These are phyloP conservation scores for Phytophthora aleatoria DNA, from an alignment of 352 stramenopile genomes.

Conservation along the genomic window DNA sequence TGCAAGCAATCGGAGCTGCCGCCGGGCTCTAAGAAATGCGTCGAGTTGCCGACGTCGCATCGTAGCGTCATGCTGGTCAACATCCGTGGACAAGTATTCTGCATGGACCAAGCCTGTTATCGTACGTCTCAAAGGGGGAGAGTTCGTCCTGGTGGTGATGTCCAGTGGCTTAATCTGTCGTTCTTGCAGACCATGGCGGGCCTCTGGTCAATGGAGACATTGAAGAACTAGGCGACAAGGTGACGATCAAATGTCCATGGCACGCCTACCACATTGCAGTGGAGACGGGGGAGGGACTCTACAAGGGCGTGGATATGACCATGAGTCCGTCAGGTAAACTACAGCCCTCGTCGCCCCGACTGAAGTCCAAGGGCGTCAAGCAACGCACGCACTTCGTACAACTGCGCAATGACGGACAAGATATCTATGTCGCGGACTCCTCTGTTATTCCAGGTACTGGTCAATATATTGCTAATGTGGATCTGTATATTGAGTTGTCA, in stretches of 20 bases:
- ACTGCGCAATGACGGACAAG: conserved; percentile 59
- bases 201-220: conserved; percentile 83
- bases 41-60: conserved; percentile 61
- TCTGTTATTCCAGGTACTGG: conserved; percentile 56
- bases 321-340: conserved; percentile 55
- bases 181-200: conserved; percentile 70
- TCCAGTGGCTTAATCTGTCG: neutral
- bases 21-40: conserved; percentile 55
- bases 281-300: conserved; percentile 81
- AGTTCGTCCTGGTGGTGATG: conserved; percentile 27
- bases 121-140: conserved; percentile 37
- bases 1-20: conserved; percentile 69
- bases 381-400: conserved; percentile 85
- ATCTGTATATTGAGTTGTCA: neutral
- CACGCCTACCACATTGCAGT: conserved; percentile 87
- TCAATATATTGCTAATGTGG: neutral
- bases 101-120: conserved; percentile 89
- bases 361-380: conserved; percentile 88
- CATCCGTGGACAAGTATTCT: conserved; percentile 66
- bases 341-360: conserved; percentile 47
- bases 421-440: conserved; percentile 82
- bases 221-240: conserved; percentile 80
- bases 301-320: conserved; percentile 83
- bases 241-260: conserved; percentile 86
- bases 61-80: conserved; percentile 79